Evolutionary conservation across 441 rosid species (phyloP), one percentile per base, ranked within the genome.

Genomic region (Populus tomentosa): DNA sequence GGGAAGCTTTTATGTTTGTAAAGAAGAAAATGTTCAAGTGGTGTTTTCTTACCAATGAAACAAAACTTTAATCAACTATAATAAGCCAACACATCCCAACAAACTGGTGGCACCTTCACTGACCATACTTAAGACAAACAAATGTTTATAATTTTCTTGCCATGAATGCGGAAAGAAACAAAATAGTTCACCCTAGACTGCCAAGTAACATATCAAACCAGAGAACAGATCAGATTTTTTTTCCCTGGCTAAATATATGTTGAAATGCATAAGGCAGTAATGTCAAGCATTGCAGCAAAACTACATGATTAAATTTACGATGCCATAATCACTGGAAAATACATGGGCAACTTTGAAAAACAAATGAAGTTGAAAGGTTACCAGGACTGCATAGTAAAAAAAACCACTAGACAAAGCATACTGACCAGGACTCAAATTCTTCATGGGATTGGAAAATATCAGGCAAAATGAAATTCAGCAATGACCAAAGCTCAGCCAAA

Each of bases 351-450:
- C 62, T 70, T 59, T 6, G 42, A 73, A 23, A 66, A 36, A 68
- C 23, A 40, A 32, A 38, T 35, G 30, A 33, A 42, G 28, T 50
- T 69, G 36, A 68, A 40, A 10, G 71, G 35, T 67, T 14, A 59
- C 35, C 24, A 28, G 21, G 63, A 63, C 68, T 32, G 1, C 10
- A 10, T 2, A 61, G 14, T 23, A 50, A 32, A 67, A 16, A 61
- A 2, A 38, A 46, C 3, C 33, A 61, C 5, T n/a, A 20, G 8
- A n/a, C 59, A 13, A 70, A 78, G 38, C 71, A 80, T 66, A 63
- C 86, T 36, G 72, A 94, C 99, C 99, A 96, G 76, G 99, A 94
- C 76, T 94, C 95, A 84, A 96, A 96, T 85, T 96, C 99, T 74
- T 86, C 97, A 85, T 87, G 98, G 35, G 98, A 94, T 67, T 92